Base-by-base conservation (phyloP, 768 basidiomycete genomes). In the Naganishia vaughanmartiniae region DNA sequence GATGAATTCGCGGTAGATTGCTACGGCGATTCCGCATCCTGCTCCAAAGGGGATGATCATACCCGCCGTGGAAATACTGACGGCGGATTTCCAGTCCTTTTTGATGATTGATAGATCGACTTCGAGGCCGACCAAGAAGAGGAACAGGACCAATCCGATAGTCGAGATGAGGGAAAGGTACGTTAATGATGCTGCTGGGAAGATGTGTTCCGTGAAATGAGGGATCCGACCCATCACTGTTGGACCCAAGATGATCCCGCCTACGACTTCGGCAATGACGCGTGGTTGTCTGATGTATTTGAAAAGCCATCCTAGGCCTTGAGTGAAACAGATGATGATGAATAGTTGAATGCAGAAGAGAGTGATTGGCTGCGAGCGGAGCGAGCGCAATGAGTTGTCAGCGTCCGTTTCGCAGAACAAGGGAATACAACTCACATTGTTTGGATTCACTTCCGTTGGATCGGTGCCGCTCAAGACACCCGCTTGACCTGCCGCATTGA, bases 261-360 rank as follows among this genome's bases (percentile, higher is more conserved):
- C 92, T 67, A 97, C 87, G 70, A 96, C 89, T 79, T 97, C 94
- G 51, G 93, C 88, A 65, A 96, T 92, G 71, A 97, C 94, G n/a
- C 89, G 85, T 1, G 95, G 95, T 76, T 97, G 94, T 39, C 87
- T 87, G 42, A 95, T 87, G 67, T 85, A 87, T 10, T 83, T 80
- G 26, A 96, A 84, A 63, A 86, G 69, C 24, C 90, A 80, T 0
- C 87, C 84, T 12, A 97, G 86, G 6, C 89, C 70, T 76, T 93
- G 90, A 45, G 88, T 87, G 85, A 93, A 87, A 39, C 81, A 82
- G 69, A 96, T 85, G 83, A 98, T 93, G 74, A 97, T 86, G 58
- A 89, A 89, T 87, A 80, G 51, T 36, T 75, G 80, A 60, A 81
- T 76, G 73, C 80, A 80, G 77, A 81, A 80, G 26, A 82, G 76